Evolutionary conservation across 2,329 filamentous ascomycete genomes (phyloP), one percentile per base, ranked within the genome.

Genomic region (Nigrograna mackinnonii): DNA sequence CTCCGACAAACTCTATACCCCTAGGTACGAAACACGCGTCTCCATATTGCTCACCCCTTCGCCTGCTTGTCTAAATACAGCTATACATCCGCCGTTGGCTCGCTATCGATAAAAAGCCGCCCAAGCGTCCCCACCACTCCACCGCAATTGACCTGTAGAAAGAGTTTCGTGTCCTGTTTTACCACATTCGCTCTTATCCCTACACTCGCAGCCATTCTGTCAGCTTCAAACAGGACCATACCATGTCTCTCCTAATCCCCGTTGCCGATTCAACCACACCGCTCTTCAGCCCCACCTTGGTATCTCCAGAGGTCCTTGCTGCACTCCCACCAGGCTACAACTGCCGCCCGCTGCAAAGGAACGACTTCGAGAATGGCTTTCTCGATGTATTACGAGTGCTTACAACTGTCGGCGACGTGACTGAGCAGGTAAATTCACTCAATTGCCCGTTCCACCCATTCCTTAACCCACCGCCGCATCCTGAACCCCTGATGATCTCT

Each of bases 381-480:
- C 84, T 99, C 57, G 90, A 96, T 64, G 92, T 94, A 47, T 77
- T 99, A 51, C 84, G 90, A 34, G 91, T 96, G 26, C 78, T 99
- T 59, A 97, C 94, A 2, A 94, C 89, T 6, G 92, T 97, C 18
- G 94, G 94, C 50, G 90, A 96, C 47, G 86, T 96, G 55, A 80
- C 78, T 35, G 80, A 87, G 66, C 80, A 83, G 46, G 79, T 83
- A 55, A 4, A 33, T 17, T 6, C 5, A 5, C 17, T 13, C 13
- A 17, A 33, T 14, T 11, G 13, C 31, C 31, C 11, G 9, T 9
- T 28, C 24, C n/a, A n/a, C 31, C 11, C 31, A 11, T 33, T 33
- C 31, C 31, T 16, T 17, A 17, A 12, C 9, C 17, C 7, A 7
- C 7, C 9, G 11, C 11, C 31, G 35, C 12, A 13, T 30, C 20